Evolutionary conservation across 2,329 filamentous ascomycete species (phyloP).

Genomic region (Nigrospora oryzae): DNA sequence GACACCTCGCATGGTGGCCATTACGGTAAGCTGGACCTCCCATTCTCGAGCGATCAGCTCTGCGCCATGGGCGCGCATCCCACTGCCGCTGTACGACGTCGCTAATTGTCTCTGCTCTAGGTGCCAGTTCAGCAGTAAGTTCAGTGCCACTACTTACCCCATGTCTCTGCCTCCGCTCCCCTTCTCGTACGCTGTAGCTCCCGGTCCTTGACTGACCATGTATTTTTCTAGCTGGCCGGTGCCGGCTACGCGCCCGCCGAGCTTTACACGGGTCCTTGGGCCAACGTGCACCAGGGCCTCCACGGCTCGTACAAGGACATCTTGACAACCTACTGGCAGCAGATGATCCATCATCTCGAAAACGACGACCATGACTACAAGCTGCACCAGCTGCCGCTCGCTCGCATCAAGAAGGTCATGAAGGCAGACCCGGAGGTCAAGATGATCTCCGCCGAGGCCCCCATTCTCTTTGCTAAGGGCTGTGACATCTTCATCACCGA

Average conservation of each 20-base stretch:
- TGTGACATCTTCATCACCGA: conserved; percentile 99
- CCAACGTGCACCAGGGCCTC: conserved; percentile 95
- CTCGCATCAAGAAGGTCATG: conserved; percentile 99
- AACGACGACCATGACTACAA: conserved; percentile 97
- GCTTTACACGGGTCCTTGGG: conserved; percentile 89
- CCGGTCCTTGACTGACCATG: conserved; percentile 11
- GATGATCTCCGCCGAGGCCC: conserved; percentile 98
- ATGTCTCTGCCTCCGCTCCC: too few species aligned
- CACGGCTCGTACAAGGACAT: conserved; percentile 93
- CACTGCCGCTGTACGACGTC: conserved; percentile 19
- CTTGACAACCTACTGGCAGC: conserved; percentile 97
- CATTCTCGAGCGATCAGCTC: conserved; percentile 4
- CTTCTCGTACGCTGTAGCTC: too few species aligned
- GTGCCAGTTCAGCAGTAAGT: conserved; percentile 38
- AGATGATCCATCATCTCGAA: conserved; percentile 93
- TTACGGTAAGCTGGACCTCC: conserved; percentile 51
- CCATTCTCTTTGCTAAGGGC: conserved; percentile 95
- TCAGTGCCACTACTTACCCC: conserved; percentile 8
- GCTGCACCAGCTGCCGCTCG: conserved; percentile 88
- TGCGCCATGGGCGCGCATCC: conserved; percentile 11
- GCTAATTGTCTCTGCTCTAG: conserved; percentile 26
- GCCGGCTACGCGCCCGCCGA: conserved; percentile 88
- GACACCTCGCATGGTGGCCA: conserved; percentile 68
- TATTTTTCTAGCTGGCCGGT: conserved; percentile 60
- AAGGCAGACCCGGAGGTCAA: conserved; percentile 98